These are phyloP conservation scores for Citrullus amarus DNA, from an alignment of 306 rosid genomes.

Conservation along the genomic window DNA sequence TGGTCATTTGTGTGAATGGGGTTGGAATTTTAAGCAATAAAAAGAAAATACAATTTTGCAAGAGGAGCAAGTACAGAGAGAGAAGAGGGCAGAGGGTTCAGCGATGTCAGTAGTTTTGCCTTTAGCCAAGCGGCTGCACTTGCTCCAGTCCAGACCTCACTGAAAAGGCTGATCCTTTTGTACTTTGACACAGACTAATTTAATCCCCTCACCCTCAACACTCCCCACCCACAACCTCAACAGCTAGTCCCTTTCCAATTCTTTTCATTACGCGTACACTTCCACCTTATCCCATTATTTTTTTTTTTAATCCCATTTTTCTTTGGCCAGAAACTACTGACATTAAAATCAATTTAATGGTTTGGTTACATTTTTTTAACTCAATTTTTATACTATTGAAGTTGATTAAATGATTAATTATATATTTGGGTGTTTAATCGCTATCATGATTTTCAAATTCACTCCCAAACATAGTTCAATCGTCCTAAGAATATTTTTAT, in stretches of 20 bases:
- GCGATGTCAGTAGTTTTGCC: conserved; percentile 11
- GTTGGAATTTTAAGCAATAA: background rate
- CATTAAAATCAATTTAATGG: too few species aligned
- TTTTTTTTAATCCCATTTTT: background rate
- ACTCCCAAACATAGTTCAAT: too few species aligned
- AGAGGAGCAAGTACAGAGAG: conserved; percentile 11
- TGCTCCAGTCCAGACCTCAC: conserved; percentile 9
- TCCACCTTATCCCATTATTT: background rate
- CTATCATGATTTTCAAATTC: too few species aligned
- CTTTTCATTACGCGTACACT: conserved; percentile 1
- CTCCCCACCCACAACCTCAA: conserved; percentile 2
- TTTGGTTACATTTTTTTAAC: too few species aligned
- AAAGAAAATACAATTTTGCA: background rate
- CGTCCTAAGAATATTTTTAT: too few species aligned
- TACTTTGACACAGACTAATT: conserved; percentile 3
- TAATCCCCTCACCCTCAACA: background rate
- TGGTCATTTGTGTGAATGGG: background rate
- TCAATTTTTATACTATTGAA: too few species aligned
- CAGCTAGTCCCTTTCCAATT: conserved; percentile 8
- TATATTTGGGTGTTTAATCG: too few species aligned
- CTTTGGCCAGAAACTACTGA: too few species aligned
- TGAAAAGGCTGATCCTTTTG: conserved; percentile 19
- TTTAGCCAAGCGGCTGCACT: conserved; percentile 11
- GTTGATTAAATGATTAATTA: too few species aligned
- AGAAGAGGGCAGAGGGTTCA: conserved; percentile 8